phyloP scores from a whole-genome alignment of 208 protist genomes.

The Acanthamoeba culbertsoni region DNA sequence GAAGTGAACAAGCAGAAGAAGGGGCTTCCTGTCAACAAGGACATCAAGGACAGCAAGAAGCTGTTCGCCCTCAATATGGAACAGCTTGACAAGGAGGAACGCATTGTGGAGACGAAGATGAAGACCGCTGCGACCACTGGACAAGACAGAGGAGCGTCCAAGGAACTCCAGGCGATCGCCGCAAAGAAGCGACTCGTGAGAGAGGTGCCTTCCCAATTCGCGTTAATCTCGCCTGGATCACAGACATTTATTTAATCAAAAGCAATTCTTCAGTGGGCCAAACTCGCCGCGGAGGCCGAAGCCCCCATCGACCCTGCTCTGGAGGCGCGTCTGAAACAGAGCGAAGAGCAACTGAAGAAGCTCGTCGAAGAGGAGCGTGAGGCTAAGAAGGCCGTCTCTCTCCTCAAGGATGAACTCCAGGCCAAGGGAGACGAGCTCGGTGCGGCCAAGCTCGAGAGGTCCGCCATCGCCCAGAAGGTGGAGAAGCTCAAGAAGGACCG shows the following conservation, averaged over 20 bases:
- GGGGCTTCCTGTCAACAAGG: background rate
- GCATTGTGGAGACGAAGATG: background rate
- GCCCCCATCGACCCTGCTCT: background rate
- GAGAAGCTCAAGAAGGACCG: background rate
- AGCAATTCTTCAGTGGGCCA: constrained; percentile 3
- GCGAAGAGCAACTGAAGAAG: background rate
- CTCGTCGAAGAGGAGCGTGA: background rate
- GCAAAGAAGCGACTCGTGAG: background rate
- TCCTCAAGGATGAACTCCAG: background rate
- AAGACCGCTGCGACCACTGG: background rate
- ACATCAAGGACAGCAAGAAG: background rate
- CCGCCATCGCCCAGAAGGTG: background rate
- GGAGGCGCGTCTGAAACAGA: background rate
- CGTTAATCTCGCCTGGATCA: too few relatives aligned
- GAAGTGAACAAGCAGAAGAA: background rate
- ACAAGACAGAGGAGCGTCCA: background rate
- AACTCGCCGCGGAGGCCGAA: background rate
- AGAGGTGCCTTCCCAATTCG: background rate
- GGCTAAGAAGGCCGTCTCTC: background rate
- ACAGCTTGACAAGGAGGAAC: background rate
- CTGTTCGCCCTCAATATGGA: background rate
- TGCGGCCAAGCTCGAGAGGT: background rate
- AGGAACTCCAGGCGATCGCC: background rate
- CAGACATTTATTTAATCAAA: too few relatives aligned
- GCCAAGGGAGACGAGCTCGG: background rate